Percentiles rank a stretch among this genome's conserved stretches.
These are phyloP conservation scores for Aspergillus proliferans DNA, from an alignment of 2,329 filamentous ascomycete species.

Conservation along the genomic window DNA sequence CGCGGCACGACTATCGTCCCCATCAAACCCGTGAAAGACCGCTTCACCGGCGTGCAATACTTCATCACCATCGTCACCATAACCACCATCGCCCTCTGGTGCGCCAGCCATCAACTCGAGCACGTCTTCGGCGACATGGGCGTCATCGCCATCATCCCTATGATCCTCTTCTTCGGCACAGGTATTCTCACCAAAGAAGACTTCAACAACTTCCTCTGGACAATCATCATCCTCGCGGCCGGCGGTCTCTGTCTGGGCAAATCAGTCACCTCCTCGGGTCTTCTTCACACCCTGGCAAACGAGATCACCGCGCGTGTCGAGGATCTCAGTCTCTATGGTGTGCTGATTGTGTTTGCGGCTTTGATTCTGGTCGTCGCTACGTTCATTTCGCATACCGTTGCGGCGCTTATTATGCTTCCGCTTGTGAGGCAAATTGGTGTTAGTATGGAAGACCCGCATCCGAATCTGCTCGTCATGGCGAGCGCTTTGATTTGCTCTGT, in stretches of 20 bases:
- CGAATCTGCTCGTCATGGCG: slow-evolving; percentile 92
- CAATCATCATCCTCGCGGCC: slow-evolving; percentile 95
- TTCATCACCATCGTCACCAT: slow-evolving; percentile 84
- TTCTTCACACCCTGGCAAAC: slow-evolving; percentile 79
- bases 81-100: slow-evolving; percentile 84
- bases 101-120: slow-evolving; percentile 82
- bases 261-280: slow-evolving; percentile 84
- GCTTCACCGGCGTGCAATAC: slow-evolving; percentile 82
- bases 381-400: slow-evolving; percentile 96
- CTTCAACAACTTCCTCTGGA: slow-evolving; percentile 99
- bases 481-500: slow-evolving; percentile 93
- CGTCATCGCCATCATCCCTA: slow-evolving; percentile 91
- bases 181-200: slow-evolving; percentile 97
- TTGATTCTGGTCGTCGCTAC: slow-evolving; percentile 90
- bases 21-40: slow-evolving; percentile 82
- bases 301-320: slow-evolving; percentile 69
- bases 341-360: slow-evolving; percentile 76
- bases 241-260: slow-evolving; percentile 89
- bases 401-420: slow-evolving; percentile 87
- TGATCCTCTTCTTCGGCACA: slow-evolving; percentile 92
- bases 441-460: slow-evolving; percentile 81
- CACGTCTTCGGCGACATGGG: slow-evolving; percentile 93
- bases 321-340: slow-evolving; percentile 74
- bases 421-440: slow-evolving; percentile 81
- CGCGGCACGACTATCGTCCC: slow-evolving; percentile 83